Evolutionary conservation across 495 filamentous ascomycete species (phyloP), one percentile per base, ranked within the genome.

Genomic region (Lasiosphaeria hispida): DNA sequence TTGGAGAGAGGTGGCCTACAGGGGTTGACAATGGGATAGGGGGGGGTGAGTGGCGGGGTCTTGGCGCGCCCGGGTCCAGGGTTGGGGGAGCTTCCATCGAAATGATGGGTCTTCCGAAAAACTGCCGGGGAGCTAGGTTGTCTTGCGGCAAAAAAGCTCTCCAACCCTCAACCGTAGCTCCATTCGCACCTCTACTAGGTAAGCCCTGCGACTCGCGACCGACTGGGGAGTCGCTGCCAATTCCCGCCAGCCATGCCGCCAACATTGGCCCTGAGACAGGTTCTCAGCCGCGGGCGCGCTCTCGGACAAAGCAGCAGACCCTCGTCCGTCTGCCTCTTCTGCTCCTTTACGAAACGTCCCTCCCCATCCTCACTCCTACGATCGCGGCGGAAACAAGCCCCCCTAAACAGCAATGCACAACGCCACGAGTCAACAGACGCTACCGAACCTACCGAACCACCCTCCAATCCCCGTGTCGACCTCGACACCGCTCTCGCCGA

Each of bases 401-500:
- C 6, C n/a, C 13, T 14, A 5, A 36, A 34, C 48, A 47, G 1
- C 19, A 11, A 35, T 33, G 15, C 36, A 17, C 49, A 47, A 35
- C 65, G 63, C 30, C 15, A 37, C 48, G 58, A 67, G 36, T 67
- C 69, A 23, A 63, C 64, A 40, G 54, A 44, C 43, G 37, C 62
- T 30, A 33, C 41, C 41, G 41, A 30, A 2, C 23, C 36, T 34
- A 39, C 54, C 49, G 38, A 15, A 10, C 36, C 56, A 15, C 36
- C 56, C 13, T 15, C 43, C 10, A 48, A 64, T 38, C 67, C 78
- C 51, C 75, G 80, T 56, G 61, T 56, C 44, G 75, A 80, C 53
- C 79, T 96, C 10, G 77, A 91, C 61, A 72, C 79, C 42, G 80
- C 85, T 10, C 75, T 95, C 15, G 71, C 74, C 8, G 76, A 79